phyloP scores from a whole-genome alignment of 129 eudicot genomes.

The Smallanthus sonchifolius region DNA sequence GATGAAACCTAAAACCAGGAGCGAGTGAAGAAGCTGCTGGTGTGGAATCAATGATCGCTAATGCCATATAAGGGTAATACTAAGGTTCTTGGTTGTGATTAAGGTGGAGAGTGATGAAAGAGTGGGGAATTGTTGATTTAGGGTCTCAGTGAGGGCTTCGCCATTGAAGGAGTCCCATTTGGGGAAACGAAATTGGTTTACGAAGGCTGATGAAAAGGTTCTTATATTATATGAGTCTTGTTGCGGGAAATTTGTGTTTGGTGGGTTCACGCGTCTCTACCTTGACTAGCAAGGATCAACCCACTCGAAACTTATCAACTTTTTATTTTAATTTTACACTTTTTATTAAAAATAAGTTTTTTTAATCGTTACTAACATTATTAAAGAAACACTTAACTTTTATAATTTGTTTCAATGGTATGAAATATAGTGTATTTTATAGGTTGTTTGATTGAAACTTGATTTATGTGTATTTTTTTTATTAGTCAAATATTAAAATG shows the following conservation, averaged over 20 bases:
- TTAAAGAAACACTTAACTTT: too few species aligned
- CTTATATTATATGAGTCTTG: background rate
- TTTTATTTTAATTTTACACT: too few species aligned
- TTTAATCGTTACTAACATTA: too few species aligned
- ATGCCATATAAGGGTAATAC: slow-evolving; percentile 43
- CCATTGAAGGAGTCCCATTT: slow-evolving; percentile 18
- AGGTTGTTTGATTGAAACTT: too few species aligned
- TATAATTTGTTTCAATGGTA: too few species aligned
- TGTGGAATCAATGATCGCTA: slow-evolving; percentile 21
- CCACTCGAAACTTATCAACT: background rate
- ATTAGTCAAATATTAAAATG: too few species aligned
- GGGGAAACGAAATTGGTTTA: background rate
- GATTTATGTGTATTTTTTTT: too few species aligned
- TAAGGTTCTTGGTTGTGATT: slow-evolving; percentile 11
- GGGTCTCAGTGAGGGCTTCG: slow-evolving; percentile 30
- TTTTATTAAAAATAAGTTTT: background rate
- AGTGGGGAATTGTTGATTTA: background rate
- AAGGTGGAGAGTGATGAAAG: background rate
- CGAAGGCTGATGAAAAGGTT: background rate
- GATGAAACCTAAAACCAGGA: slow-evolving; percentile 89
- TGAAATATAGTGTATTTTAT: too few species aligned
- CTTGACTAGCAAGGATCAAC: background rate
- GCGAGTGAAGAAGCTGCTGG: slow-evolving; percentile 48
- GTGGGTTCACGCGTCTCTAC: slow-evolving; percentile 5
- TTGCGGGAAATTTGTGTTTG: slow-evolving; percentile 31